phyloP scores from a whole-genome alignment of 768 basidiomycete species.

The Chalciporus chontae region DNA sequence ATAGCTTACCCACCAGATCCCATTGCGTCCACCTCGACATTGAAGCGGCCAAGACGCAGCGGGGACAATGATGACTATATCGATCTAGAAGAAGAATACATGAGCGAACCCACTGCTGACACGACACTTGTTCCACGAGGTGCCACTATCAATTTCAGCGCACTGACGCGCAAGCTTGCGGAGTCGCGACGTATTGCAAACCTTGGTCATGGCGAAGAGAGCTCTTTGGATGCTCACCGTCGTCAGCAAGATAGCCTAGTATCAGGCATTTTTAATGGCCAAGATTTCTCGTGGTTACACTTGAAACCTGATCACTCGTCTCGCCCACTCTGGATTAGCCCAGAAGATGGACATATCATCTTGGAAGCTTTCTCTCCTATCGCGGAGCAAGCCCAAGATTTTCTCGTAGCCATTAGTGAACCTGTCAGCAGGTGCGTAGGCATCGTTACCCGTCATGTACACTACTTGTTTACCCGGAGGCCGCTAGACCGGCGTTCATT shows the following conservation, averaged over 20 bases:
- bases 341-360: constrained; percentile 89
- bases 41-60: constrained; percentile 42
- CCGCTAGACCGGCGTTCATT: constrained; percentile 85
- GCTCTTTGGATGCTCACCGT: constrained; percentile 61
- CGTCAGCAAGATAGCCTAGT: constrained; percentile 72
- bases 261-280: constrained; percentile 79
- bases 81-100: constrained; percentile 55
- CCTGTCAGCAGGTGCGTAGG: constrained; percentile 91
- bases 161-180: constrained; percentile 74
- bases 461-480: constrained; percentile 16
- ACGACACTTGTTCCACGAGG: constrained; percentile 55
- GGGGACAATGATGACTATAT: constrained; percentile 56
- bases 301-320: constrained; percentile 89
- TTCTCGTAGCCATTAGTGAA: constrained; percentile 95
- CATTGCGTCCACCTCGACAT: constrained; percentile 23
- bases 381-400: constrained; percentile 97
- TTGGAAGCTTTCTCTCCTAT: constrained; percentile 97
- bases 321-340: constrained; percentile 94
- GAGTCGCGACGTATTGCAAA: constrained; percentile 48
- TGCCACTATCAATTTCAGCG: constrained; percentile 86
- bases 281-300: constrained; percentile 83
- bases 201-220: constrained; percentile 38
- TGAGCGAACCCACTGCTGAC: constrained; percentile 30
- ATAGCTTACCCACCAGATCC: constrained; percentile 15
- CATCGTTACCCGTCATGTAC: constrained; percentile 24